phyloP scores from a whole-genome alignment of 2,329 filamentous ascomycete genomes.

The Uncinocarpus reesii region DNA sequence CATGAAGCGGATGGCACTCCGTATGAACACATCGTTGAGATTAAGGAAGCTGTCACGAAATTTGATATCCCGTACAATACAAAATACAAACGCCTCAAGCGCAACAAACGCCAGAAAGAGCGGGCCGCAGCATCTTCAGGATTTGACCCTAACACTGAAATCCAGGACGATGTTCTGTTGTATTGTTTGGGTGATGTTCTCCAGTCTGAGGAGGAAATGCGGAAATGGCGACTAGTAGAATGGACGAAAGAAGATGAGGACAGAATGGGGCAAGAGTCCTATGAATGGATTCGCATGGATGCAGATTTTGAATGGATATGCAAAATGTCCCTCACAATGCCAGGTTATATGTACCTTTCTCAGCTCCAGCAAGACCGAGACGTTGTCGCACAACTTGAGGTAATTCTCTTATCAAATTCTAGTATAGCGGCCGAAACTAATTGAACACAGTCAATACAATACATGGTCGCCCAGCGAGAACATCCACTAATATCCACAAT shows the following conservation, averaged over 20 bases:
- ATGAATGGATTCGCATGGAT: slow-evolving; percentile 97
- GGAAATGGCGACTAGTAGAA: slow-evolving; percentile 74
- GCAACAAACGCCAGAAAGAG: slow-evolving; percentile 73
- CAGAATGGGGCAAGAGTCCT: slow-evolving; percentile 89
- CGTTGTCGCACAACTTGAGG: slow-evolving; percentile 71
- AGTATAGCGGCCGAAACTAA: slow-evolving; percentile 18
- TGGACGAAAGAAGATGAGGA: slow-evolving; percentile 84
- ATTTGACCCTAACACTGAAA: slow-evolving; percentile 53
- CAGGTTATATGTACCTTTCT: slow-evolving; percentile 94
- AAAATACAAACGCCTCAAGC: slow-evolving; percentile 94
- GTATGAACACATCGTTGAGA: slow-evolving; percentile 95
- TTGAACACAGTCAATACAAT: slow-evolving; percentile 55
- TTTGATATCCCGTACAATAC: slow-evolving; percentile 98
- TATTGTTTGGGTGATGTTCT: slow-evolving; percentile 90
- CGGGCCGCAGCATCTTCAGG: slow-evolving; percentile 55
- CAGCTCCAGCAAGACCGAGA: slow-evolving; percentile 95
- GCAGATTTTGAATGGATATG: slow-evolving; percentile 98
- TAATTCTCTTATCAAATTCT: slow-evolving; percentile 21
- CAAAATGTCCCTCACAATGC: slow-evolving; percentile 70
- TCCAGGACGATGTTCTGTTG: slow-evolving; percentile 69
- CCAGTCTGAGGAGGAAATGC: slow-evolving; percentile 67
- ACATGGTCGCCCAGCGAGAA: slow-evolving; percentile 55
- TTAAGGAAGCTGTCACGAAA: slow-evolving; percentile 72
- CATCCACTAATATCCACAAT: slow-evolving; percentile 82
- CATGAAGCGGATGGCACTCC: slow-evolving; percentile 97